Percentiles rank a stretch among this genome's conserved stretches.
phyloP scores from a whole-genome alignment of 768 basidiomycete species.

The Gymnopilus dilepis region DNA sequence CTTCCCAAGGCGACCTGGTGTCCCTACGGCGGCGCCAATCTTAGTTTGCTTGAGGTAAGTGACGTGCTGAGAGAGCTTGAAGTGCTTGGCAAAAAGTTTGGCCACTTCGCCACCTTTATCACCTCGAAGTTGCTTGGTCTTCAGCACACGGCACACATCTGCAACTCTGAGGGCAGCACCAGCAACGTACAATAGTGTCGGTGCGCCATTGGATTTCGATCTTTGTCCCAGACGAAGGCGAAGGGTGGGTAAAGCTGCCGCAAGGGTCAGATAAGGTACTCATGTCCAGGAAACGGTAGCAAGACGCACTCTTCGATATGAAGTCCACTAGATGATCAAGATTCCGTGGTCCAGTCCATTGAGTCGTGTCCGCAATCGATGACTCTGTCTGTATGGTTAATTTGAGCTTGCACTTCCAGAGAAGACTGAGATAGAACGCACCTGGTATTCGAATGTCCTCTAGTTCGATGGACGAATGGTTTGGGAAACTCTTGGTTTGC shows the following conservation, averaged over 20 bases:
- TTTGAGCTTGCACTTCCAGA: slow-evolving; percentile 42
- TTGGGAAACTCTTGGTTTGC: slow-evolving; percentile 72
- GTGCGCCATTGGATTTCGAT: slow-evolving; percentile 81
- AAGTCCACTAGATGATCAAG: slow-evolving; percentile 77
- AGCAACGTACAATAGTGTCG: slow-evolving; percentile 84
- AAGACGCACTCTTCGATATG: slow-evolving; percentile 68
- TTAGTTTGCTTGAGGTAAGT: slow-evolving; percentile 84
- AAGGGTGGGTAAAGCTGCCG: slow-evolving; percentile 67
- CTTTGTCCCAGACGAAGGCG: slow-evolving; percentile 74
- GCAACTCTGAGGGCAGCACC: slow-evolving; percentile 93
- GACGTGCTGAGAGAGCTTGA: slow-evolving; percentile 89
- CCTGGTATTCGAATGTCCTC: slow-evolving; percentile 81
- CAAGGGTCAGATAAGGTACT: slow-evolving; percentile 2
- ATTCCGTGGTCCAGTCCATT: slow-evolving; percentile 74
- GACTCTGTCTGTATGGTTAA: slow-evolving; percentile 64
- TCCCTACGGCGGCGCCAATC: slow-evolving; percentile 88
- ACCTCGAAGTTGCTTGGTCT: slow-evolving; percentile 69
- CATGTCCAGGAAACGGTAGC: slow-evolving; percentile 1
- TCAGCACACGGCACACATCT: slow-evolving; percentile 79
- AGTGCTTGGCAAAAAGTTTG: slow-evolving; percentile 95
- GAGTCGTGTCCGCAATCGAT: slow-evolving; percentile 76
- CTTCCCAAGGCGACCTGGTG: slow-evolving; percentile 90
- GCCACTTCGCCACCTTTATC: slow-evolving; percentile 91
- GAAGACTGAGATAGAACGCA: slow-evolving; percentile 40
- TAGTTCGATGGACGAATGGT: slow-evolving; percentile 78